These are phyloP conservation scores for Yamadazyma pseudoaaseri DNA, from an alignment of 1,139 yeast species.

Conservation along the genomic window DNA sequence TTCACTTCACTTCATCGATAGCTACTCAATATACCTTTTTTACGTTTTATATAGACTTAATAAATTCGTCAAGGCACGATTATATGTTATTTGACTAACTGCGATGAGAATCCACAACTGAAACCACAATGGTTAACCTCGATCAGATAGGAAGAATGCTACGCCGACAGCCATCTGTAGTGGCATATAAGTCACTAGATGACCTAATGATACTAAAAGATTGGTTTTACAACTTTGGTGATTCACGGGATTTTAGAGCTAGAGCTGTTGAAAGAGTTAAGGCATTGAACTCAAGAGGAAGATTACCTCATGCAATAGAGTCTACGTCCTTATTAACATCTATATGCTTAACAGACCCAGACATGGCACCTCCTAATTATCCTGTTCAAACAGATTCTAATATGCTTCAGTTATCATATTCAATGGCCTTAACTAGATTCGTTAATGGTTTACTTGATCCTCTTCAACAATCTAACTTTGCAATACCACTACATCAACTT, in stretches of 20 bases:
- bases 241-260: conserved; percentile 21
- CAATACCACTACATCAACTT: conserved; percentile 72
- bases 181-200: conserved; percentile 51
- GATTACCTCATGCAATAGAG: conserved; percentile 47
- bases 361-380: background rate
- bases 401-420: conserved; percentile 50
- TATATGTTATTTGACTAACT: no score
- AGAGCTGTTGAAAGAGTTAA: conserved; percentile 48
- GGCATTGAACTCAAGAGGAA: conserved; percentile 37
- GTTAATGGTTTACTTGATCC: conserved; percentile 93
- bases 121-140: conserved; percentile 7
- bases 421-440: conserved; percentile 81
- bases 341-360: conserved; percentile 47
- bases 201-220: conserved; percentile 56
- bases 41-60: no score
- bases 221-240: conserved; percentile 53
- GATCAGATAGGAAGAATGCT: conserved; percentile 11
- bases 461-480: conserved; percentile 73
- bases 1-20: no score
- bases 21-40: no score
- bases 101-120: no score
- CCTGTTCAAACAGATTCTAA: conserved; percentile 19
- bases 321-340: conserved; percentile 64
- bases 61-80: no score
- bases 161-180: conserved; percentile 42